phyloP scores from a whole-genome alignment of 164 flowering plant species.

The Akebia trifoliata region DNA sequence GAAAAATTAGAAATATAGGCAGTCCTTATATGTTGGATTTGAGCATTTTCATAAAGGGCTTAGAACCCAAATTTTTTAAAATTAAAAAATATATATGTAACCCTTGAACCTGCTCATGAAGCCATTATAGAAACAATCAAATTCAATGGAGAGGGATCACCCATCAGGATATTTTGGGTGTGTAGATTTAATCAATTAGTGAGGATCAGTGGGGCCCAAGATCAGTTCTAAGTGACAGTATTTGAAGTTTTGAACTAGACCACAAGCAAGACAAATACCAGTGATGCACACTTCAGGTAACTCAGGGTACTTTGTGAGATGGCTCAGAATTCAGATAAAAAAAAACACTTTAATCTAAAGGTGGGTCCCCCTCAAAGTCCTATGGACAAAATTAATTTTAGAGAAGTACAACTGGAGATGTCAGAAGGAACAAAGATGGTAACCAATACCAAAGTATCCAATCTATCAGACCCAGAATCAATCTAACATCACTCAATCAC shows the following conservation, averaged over 20 bases:
- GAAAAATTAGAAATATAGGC: too few species aligned
- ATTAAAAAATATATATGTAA: too few species aligned
- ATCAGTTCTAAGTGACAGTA: constrained; percentile 1
- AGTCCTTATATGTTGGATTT: too few species aligned
- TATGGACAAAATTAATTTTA: constrained; percentile 18
- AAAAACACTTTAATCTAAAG: constrained; percentile 19
- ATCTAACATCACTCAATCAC: constrained; percentile 22
- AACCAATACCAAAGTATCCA: constrained; percentile 41
- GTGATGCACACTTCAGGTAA: constrained; percentile 1
- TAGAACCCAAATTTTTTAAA: too few species aligned
- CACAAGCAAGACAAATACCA: constrained; percentile 13
- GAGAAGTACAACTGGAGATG: constrained; percentile 41
- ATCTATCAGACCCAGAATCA: constrained; percentile 28
- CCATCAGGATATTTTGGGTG: too few species aligned
- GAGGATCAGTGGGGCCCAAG: neutral
- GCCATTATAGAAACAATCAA: too few species aligned
- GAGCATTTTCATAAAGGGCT: too few species aligned
- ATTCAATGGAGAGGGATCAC: too few species aligned
- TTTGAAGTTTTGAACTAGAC: constrained; percentile 7
- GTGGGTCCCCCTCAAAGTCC: constrained; percentile 20
- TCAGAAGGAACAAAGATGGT: constrained; percentile 39
- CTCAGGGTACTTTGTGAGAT: neutral
- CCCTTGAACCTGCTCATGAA: too few species aligned
- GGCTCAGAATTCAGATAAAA: constrained; percentile 3
- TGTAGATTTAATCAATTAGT: neutral